Evolutionary conservation across 805 yeast genomes (phyloP), one percentile per base, ranked within the genome.

Genomic region (Metschnikowia kofuensis): DNA sequence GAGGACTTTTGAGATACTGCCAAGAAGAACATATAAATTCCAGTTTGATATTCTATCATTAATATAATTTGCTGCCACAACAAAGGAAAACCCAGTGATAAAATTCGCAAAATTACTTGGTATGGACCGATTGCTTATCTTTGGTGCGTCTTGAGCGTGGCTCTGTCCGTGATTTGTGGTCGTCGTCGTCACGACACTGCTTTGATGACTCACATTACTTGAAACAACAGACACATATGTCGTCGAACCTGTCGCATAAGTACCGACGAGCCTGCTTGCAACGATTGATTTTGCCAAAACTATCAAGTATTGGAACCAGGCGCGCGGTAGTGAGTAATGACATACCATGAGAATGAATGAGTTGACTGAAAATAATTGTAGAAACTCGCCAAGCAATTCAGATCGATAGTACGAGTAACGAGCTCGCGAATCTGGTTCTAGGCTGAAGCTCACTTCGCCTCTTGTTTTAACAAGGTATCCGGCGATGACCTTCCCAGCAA

Each of bases 281-380:
- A 67, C 51, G n/a, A 67, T 63, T 15, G 67, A 59, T 40, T 65
- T 63, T 27, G 70, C 66, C 45, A 67, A 54, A 7, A 65, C 54
- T 6, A 58, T 56, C 42, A 67, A 49, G 54, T 64, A 65, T 30
- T 55, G 54, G 34, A 55, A 50, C 58, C 62, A 62, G 13, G 53
- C 49, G 35, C 54, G 49, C 31, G 55, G 59, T 29, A 56, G 41
- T 7, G 63, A 46, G 46, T 55, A 53, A 38, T 57, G 58, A 40
- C 67, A 59, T 9, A 56, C 40, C 40, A 61, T 51, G 44, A 64
- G 58, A 21, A 69, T 47, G 21, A 62, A 42, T 8, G 63, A 50
- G 47, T 65, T 67, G 38, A 65, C 50, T 15, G 62, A 47, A 21
- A 63, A 53, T 21, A 64, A 48, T 47, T 59, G 65, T 9, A 57